Evolutionary conservation across 306 rosid genomes (phyloP), one percentile per base, ranked within the genome.

Genomic region (Quercus aquifolioides): DNA sequence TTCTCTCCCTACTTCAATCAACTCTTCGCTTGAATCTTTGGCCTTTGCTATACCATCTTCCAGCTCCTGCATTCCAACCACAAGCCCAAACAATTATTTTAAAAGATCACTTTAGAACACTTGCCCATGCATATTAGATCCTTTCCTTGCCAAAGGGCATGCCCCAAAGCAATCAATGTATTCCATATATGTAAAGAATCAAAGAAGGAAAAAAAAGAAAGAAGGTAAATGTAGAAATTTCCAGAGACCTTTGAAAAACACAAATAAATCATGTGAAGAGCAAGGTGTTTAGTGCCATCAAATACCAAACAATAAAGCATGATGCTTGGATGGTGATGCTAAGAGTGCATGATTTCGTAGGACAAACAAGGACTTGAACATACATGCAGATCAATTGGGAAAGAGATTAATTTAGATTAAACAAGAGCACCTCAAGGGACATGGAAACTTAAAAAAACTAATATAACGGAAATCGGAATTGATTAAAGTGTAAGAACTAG

Each of bases 1-100:
- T 76, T 90, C 93, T 77, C 90, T 90, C 82, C 97, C 90, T 25
- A 89, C 84, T 20, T 84, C 68, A 82, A 88, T 86, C 87, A 88
- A 75, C 89, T 91, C 93, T 49, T 64, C 87, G 23, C 85, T 81
- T 65, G 90, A 88, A 84, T 84, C 91, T 81, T 87, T 83, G 51
- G 87, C 90, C 83, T 72, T 65, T 1, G 82, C 85, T 69, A 84
- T 88, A 77, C 86, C 86, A 79, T 87, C 97, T 82, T 86, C 97
- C 85, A 92, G 83, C 80, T 84, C 94, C 97, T 90, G 85, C 80
- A 87, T 55, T 63, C 73, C 77, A 84, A 76, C 49, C 43, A 57
- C 3, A 77, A 54, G 72, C 46, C 69, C 30, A 73, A 63, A 69
- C 17, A 23, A 52, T 33, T 51, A 60, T 51, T 49, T 23, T 41